Percentiles rank a stretch among this genome's conserved stretches.
These are phyloP conservation scores for Huiozyma naganishii DNA, from an alignment of 805 yeast genomes.

Conservation along the genomic window DNA sequence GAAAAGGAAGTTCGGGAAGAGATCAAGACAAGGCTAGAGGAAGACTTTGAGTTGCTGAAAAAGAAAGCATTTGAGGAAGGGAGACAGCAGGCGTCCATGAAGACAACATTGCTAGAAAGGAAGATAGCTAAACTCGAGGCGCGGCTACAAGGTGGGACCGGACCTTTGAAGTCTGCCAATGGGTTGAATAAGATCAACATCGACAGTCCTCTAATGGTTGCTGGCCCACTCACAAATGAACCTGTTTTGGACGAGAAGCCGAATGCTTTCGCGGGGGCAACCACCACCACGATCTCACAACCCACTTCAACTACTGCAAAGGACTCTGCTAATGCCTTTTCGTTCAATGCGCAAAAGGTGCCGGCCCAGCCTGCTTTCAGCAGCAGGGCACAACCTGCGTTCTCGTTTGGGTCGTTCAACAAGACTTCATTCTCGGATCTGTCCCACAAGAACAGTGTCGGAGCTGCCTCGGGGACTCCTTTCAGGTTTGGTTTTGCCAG, in stretches of 20 bases:
- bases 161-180: neutral
- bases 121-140: constrained; percentile 24
- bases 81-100: constrained; percentile 24
- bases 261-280: neutral
- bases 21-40: constrained; percentile 13
- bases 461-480: neutral
- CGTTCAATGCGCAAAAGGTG: neutral
- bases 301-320: constrained; percentile 1
- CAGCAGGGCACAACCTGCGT: constrained; percentile 8
- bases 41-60: constrained; percentile 12
- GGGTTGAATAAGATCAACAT: constrained; percentile 4
- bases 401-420: constrained; percentile 4
- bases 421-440: too few species aligned
- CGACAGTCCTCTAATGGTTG: neutral
- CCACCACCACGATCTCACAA: constrained; percentile 5
- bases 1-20: constrained; percentile 7
- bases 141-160: constrained; percentile 3
- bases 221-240: neutral
- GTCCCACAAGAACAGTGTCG: too few species aligned
- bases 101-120: constrained; percentile 22
- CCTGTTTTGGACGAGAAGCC: neutral
- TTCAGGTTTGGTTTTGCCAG: constrained; percentile 3
- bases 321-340: neutral
- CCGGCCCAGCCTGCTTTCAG: too few species aligned
- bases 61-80: constrained; percentile 27